Percentiles rank a stretch among this genome's conserved stretches.
phyloP scores from a whole-genome alignment of 2,329 filamentous ascomycete species.

The Penicillium polonicum region DNA sequence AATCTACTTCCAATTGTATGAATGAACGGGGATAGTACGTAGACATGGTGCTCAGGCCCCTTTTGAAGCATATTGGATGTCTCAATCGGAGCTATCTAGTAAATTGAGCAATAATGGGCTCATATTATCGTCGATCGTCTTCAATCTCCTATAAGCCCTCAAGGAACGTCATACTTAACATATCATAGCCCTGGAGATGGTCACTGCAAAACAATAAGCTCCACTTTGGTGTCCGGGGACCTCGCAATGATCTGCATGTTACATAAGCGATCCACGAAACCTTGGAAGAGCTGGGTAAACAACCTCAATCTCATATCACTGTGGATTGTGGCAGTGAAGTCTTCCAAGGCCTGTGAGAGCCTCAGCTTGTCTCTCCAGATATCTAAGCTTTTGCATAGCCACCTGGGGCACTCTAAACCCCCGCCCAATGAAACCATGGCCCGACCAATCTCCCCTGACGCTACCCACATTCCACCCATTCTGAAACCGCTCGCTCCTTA shows the following conservation, averaged over 20 bases:
- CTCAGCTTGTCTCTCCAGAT: not conserved
- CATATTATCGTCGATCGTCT: not conserved
- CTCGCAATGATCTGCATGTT: constrained; percentile 15
- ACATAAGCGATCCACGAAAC: constrained; percentile 14
- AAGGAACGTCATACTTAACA: not conserved
- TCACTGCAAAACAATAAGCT: constrained; percentile 1
- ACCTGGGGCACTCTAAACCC: not conserved
- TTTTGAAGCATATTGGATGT: constrained; percentile 9
- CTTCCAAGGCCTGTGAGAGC: not conserved
- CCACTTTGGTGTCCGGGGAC: not conserved
- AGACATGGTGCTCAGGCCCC: constrained; percentile 6
- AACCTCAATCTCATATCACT: constrained; percentile 1
- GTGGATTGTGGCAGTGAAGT: constrained; percentile 1
- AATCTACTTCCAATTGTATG: not conserved
- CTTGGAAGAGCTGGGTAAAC: not conserved
- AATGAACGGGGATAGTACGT: not conserved
- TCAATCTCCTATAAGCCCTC: not conserved
- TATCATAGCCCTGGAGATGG: not conserved
- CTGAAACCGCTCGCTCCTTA: constrained; percentile 40
- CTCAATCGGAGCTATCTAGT: constrained; percentile 6
- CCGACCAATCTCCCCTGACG: constrained; percentile 15
- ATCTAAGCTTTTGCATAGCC: not conserved
- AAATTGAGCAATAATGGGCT: not conserved
- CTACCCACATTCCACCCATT: constrained; percentile 35
- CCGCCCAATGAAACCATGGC: constrained; percentile 28